Percentiles rank a stretch among this genome's conserved stretches.
These are phyloP conservation scores for Sanghuangporus sanghuang DNA, from an alignment of 1,284 basidiomycete genomes.

Conservation along the genomic window DNA sequence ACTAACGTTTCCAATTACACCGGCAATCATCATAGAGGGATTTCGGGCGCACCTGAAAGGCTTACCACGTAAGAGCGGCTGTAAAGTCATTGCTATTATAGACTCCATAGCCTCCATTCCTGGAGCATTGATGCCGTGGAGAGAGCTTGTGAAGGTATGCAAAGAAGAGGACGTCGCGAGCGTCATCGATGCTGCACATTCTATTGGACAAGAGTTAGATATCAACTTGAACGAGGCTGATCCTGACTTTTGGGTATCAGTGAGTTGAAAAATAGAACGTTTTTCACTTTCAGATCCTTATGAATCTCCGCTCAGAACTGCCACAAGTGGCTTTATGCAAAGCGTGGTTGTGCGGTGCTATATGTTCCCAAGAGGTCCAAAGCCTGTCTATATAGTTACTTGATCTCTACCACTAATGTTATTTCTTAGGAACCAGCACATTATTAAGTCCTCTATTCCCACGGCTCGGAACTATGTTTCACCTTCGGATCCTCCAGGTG, in stretches of 20 bases:
- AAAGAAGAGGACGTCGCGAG: conserved; percentile 63
- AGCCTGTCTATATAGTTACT: background rate
- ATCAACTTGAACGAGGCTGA: conserved; percentile 54
- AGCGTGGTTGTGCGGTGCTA: conserved; percentile 66
- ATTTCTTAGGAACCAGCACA: conserved; percentile 61
- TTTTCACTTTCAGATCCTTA: background rate
- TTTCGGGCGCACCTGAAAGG: conserved; percentile 44
- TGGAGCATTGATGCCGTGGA: conserved; percentile 75
- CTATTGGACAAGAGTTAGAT: conserved; percentile 44
- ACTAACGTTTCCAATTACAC: conserved; percentile 61
- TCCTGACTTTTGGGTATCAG: conserved; percentile 83
- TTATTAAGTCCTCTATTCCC: conserved; percentile 73
- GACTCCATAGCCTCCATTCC: conserved; percentile 73
- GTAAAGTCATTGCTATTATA: conserved; percentile 66
- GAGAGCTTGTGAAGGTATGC: conserved; percentile 67
- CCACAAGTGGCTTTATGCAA: conserved; percentile 81
- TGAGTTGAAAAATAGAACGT: conserved; percentile 29
- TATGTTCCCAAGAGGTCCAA: conserved; percentile 68
- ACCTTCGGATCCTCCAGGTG: conserved; percentile 23
- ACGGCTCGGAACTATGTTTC: conserved; percentile 60
- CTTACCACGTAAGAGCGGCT: conserved; percentile 26
- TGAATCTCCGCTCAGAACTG: conserved; percentile 49
- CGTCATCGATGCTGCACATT: conserved; percentile 85
- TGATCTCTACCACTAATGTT: background rate
- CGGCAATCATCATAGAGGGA: conserved; percentile 47